Base-by-base conservation (phyloP, 2,329 filamentous ascomycete species). In the Lachnellula willkommii region DNA sequence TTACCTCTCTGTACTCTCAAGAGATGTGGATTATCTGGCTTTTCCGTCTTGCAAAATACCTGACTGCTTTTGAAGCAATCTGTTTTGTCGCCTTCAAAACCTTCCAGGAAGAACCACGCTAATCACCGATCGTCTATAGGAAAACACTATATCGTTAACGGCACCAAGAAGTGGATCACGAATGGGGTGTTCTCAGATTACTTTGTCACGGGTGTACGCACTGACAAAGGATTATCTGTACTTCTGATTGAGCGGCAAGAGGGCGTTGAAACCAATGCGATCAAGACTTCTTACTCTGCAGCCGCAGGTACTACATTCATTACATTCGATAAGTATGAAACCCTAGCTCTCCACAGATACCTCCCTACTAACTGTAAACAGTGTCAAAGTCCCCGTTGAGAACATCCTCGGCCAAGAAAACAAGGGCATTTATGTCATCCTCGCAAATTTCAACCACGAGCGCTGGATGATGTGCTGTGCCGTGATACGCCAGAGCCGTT, bases 371-470 rank as follows among this genome's bases (percentile, higher is more conserved):
- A 89, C 90, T 50, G 93, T 89, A 70, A 88, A 92, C 72, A 88
- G 94, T 63, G 89, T 92, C 71, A 91, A 90, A 75, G 90, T 95
- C 0, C 90, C 90, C 0, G 86, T 83, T 0, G 81, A 84, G 68
- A 85, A 94, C 71, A 75, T 95, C 15, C 76, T 95, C 5, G 90
- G 90, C 59, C 77, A 89, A 68, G 90, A 95, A 73, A 83, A 94
- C 77, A 89, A 93, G 75, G 90, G 90, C 6, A 92, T 95, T 68
- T 81, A 86, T 59, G 88, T 94, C 32, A 90, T 95, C 68, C 79
- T 94, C 68, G 84, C 81, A 73, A 95, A 95, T 75, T 95, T 95
- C 76, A 94, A 94, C 77, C 89, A 94, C 73, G 89, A 91, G 75
- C 81, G 88, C 35, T 90, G 87, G 79, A 86, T 81, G 73, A 90